Evolutionary conservation across 768 basidiomycete genomes (phyloP).

Genomic region (Coprinopsis marcescibilis): DNA sequence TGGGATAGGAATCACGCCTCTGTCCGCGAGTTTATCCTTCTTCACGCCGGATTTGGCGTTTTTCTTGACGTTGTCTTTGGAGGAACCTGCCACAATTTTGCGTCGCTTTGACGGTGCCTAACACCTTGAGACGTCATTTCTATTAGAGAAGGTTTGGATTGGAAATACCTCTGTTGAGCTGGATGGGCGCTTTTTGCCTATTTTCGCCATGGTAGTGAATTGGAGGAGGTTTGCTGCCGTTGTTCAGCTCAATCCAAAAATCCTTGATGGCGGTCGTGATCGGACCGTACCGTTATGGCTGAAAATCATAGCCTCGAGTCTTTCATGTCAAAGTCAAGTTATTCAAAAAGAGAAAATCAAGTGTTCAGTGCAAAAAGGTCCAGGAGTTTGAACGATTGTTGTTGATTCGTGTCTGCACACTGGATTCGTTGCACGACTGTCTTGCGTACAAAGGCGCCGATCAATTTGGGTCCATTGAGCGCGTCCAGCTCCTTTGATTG

Average conservation of each 20-base stretch:
- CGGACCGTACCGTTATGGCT: no score
- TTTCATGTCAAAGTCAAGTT: no score
- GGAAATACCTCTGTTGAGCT: background rate
- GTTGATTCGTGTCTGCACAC: no score
- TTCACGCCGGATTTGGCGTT: background rate
- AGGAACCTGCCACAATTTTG: background rate
- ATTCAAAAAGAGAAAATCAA: no score
- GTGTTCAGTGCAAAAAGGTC: no score
- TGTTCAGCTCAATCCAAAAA: no score
- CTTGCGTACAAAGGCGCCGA: no score
- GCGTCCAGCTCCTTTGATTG: no score
- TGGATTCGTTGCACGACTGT: no score
- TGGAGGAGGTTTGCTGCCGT: background rate
- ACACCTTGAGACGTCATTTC: background rate
- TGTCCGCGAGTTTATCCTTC: conserved; percentile 58
- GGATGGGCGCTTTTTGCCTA: background rate
- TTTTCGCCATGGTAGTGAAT: background rate
- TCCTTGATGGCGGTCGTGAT: conserved; percentile 2
- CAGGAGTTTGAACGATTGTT: background rate
- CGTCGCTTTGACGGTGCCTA: conserved; percentile 2
- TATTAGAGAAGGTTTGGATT: no score
- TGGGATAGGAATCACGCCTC: conserved; percentile 61
- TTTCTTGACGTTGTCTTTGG: background rate
- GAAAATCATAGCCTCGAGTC: no score
- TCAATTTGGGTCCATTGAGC: no score